Conservation (phyloP, 1,284 basidiomycete species). For the Leccinum pachyderme region DNA sequence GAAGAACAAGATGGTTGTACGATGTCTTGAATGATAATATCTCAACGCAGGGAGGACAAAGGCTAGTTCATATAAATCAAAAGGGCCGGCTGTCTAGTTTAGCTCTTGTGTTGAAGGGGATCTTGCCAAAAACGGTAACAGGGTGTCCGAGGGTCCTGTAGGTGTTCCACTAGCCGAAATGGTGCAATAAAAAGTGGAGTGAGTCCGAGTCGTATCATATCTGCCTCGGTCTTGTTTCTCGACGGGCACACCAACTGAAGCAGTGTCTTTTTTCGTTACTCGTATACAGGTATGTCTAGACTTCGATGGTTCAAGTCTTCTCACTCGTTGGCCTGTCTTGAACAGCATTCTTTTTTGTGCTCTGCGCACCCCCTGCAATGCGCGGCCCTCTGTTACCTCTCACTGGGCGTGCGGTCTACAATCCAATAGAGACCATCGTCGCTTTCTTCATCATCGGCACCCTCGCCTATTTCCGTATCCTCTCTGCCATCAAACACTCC, state of each 20-base stretch:
- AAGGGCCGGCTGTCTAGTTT: not conserved
- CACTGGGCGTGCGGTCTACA: constrained; percentile 63
- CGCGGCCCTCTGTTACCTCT: constrained; percentile 59
- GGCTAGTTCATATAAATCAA: not conserved
- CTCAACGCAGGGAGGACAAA: not conserved
- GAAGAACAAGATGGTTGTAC: not conserved
- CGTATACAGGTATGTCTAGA: not conserved
- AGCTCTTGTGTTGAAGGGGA: not conserved
- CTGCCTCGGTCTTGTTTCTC: not conserved
- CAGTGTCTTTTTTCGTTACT: not conserved
- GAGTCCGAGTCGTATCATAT: constrained; percentile 13
- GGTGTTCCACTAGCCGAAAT: constrained; percentile 17
- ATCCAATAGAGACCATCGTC: constrained; percentile 84
- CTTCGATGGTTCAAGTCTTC: not conserved
- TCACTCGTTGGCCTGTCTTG: not conserved
- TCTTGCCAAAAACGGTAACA: constrained; percentile 3
- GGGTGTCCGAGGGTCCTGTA: constrained; percentile 25
- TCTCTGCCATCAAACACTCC: constrained; percentile 81
- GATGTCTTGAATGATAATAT: constrained; percentile 2
- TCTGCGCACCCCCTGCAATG: constrained; percentile 33
- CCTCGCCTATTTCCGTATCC: constrained; percentile 88
- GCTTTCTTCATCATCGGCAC: constrained; percentile 85
- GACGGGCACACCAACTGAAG: not conserved
- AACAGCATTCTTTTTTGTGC: not conserved
- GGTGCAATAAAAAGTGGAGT: constrained; percentile 29